Base-by-base conservation (phyloP, 331 rosid species). In the Saraca asoca region DNA sequence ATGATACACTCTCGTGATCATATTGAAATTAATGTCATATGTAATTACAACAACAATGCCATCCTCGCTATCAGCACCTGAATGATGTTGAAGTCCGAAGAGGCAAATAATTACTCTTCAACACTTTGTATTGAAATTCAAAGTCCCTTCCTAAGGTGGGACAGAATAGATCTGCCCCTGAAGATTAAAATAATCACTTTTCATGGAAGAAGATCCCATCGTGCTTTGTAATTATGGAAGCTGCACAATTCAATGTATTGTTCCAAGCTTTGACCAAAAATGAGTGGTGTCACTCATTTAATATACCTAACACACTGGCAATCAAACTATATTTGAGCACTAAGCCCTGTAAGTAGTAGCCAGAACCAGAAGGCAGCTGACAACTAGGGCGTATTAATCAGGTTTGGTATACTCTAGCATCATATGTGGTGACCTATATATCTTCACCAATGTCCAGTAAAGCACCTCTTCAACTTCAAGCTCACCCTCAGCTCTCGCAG, bases 401-500 rank as follows among this genome's bases (percentile, higher is more conserved):
- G 79, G 75, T 64, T 90, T 86, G n/a, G 99, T 90, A 84, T 90
- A 94, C 75, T 94, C 99, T 20, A 94, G 92, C 73, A 94, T 82
- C 99, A 94, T 86, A 76, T 94, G 99, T 0, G 99, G 97, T 15
- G 99, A 94, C 79, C 97, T 70, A 79, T 94, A 94, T 70, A 94
- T 88, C 76, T 94, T 94, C 82, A 94, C 99, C 3, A 94, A 85
- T 0, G 97, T 94, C 99, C 99, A 88, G 81, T 90, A 94, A 15
- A 94, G 87, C 37, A 90, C 92, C 80, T 94, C 99, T 77, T 94
- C 99, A 67, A 90, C 79, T 77, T 83, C 97, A 79, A 94, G 99
- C 80, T 90, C 97, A 50, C 97, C 99, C 76, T 94, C 99, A 7
- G 99, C 99, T 81, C 99, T 88, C 62, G 99, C 97, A 39, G 97